These are phyloP conservation scores for Helotiales sp. DNA, from an alignment of 2,329 filamentous ascomycete genomes.

Conservation along the genomic window DNA sequence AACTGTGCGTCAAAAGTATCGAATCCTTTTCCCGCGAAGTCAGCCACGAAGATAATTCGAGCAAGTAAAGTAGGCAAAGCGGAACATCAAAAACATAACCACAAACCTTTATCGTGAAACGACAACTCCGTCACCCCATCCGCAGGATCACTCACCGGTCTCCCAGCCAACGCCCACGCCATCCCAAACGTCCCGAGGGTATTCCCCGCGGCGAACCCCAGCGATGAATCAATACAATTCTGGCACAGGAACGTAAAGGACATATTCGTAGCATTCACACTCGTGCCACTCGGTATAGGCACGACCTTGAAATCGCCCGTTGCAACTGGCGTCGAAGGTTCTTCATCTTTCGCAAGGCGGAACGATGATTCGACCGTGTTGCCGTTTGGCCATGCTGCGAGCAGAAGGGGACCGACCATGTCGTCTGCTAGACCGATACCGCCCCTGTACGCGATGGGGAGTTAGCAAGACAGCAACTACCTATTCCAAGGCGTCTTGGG, in stretches of 20 bases:
- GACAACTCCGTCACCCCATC: slow-evolving; percentile 37
- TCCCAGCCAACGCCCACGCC: slow-evolving; percentile 46
- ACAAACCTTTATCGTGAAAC: slow-evolving; percentile 43
- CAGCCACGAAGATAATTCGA: neutral
- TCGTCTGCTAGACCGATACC: slow-evolving; percentile 51
- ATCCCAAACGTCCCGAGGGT: slow-evolving; percentile 41
- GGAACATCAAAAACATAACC: neutral
- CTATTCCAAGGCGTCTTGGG: too few relatives aligned
- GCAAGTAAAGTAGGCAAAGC: neutral
- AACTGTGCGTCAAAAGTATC: slow-evolving; percentile 2
- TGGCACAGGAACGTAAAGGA: slow-evolving; percentile 54
- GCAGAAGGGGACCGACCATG: slow-evolving; percentile 52
- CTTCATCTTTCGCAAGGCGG: slow-evolving; percentile 49
- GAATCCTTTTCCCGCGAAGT: neutral
- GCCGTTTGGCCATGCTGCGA: slow-evolving; percentile 52
- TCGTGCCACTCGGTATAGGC: slow-evolving; percentile 50
- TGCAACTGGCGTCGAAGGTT: slow-evolving; percentile 37
- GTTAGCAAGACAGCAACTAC: too few relatives aligned
- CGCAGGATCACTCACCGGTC: slow-evolving; percentile 33
- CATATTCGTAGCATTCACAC: slow-evolving; percentile 50
- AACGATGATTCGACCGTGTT: slow-evolving; percentile 49
- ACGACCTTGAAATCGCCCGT: slow-evolving; percentile 46
- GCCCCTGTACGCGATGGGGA: too few relatives aligned
- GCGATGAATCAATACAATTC: slow-evolving; percentile 41
- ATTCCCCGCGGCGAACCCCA: slow-evolving; percentile 40